A percentile compares a stretch with the other conserved stretches of the same genome.
Conservation (phyloP, 331 rosid genomes). For the Erythrophleum ivorense region DNA sequence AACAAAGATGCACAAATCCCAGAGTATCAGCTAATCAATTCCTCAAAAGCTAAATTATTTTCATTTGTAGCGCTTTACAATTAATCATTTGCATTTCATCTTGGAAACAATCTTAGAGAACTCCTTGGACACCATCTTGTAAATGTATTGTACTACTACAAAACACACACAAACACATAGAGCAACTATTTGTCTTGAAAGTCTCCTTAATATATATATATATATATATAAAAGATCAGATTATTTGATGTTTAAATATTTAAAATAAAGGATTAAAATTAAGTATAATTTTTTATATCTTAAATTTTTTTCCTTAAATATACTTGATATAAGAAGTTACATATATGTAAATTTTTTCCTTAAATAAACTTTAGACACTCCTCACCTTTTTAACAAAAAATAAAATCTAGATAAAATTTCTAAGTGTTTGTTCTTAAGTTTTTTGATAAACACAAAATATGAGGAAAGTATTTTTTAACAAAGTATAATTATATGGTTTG, state of each 20-base stretch:
- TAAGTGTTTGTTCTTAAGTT: background rate
- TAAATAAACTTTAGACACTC: background rate
- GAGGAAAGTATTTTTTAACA: background rate
- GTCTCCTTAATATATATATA: no score
- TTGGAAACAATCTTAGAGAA: background rate
- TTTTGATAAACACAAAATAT: background rate
- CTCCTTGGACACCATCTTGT: constrained; percentile 1
- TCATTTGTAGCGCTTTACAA: no score
- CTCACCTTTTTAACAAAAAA: background rate
- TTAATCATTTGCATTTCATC: constrained; percentile 1
- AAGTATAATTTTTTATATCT: no score
- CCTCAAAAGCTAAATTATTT: background rate
- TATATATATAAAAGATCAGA: background rate
- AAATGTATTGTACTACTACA: background rate
- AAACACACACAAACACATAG: background rate
- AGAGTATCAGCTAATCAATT: background rate
- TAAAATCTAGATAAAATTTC: background rate
- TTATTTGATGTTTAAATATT: constrained; percentile 16
- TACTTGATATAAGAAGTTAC: no score
- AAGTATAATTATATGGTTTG: background rate
- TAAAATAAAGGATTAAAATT: no score
- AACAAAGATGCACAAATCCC: background rate
- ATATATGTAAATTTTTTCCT: background rate
- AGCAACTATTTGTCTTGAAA: no score
- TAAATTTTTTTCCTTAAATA: no score